phyloP scores from a whole-genome alignment of 148 eudicot species.

The Heliosperma pusillum region DNA sequence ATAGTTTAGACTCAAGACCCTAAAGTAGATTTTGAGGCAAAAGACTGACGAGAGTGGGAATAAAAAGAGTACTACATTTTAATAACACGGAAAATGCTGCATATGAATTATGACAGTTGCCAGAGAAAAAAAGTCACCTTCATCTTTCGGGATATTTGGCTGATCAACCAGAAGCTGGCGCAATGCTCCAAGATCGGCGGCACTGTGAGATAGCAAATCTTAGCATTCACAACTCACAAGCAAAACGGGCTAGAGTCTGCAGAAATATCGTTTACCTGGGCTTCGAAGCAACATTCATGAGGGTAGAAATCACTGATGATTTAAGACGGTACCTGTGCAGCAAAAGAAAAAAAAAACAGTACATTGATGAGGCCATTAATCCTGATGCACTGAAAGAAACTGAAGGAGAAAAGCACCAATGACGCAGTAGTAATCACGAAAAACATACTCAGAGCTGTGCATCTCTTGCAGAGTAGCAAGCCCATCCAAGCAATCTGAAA shows the following conservation, averaged over 20 bases:
- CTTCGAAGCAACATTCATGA: slow-evolving; percentile 44
- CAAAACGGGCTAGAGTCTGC: neutral
- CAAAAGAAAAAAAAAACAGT: slow-evolving; percentile 5
- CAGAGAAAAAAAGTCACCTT: slow-evolving; percentile 41
- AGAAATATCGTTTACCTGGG: slow-evolving; percentile 34
- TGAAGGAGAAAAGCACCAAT: neutral
- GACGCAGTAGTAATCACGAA: slow-evolving; percentile 1
- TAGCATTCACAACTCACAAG: slow-evolving; percentile 5
- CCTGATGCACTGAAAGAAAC: neutral
- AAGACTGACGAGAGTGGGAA: neutral
- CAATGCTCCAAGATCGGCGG: slow-evolving; percentile 57
- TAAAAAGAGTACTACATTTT: neutral
- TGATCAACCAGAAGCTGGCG: slow-evolving; percentile 79
- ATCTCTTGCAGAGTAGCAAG: slow-evolving; percentile 63
- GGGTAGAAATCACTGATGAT: slow-evolving; percentile 54
- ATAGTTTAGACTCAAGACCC: neutral
- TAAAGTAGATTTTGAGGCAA: neutral
- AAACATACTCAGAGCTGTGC: slow-evolving; percentile 77
- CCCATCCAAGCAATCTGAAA: slow-evolving; percentile 80
- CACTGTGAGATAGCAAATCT: slow-evolving; percentile 31
- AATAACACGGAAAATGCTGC: neutral
- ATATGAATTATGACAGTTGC: neutral
- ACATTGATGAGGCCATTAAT: neutral
- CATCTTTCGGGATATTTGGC: slow-evolving; percentile 73
- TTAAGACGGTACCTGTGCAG: slow-evolving; percentile 61